These are phyloP conservation scores for Colletotrichum tamarilloi DNA, from an alignment of 2,329 filamentous ascomycete genomes.

Conservation along the genomic window DNA sequence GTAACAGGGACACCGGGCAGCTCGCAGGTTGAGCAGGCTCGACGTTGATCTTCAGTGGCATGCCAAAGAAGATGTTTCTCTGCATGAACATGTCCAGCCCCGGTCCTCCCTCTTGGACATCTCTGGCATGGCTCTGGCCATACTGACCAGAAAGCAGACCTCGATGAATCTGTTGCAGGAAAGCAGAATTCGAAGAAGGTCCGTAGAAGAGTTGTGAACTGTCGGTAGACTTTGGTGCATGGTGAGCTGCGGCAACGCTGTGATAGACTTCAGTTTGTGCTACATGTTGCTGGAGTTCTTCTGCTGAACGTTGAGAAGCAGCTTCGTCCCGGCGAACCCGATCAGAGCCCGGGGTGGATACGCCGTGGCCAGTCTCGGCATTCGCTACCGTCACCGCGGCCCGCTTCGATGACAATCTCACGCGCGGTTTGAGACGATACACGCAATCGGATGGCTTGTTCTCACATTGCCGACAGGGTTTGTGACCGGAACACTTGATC, in stretches of 20 bases:
- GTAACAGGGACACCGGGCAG: slow-evolving; percentile 30
- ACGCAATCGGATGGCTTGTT: slow-evolving; percentile 34
- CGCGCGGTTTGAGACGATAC: slow-evolving; percentile 36
- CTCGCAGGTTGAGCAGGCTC: slow-evolving; percentile 19
- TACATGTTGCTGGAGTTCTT: slow-evolving; percentile 44
- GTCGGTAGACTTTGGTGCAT: slow-evolving; percentile 37
- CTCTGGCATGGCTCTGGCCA: slow-evolving; percentile 27
- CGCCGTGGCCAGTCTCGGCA: slow-evolving; percentile 36
- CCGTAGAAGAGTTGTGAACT: slow-evolving; percentile 43
- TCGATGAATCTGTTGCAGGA: slow-evolving; percentile 44
- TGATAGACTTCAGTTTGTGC: slow-evolving; percentile 43
- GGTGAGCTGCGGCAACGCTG: slow-evolving; percentile 38
- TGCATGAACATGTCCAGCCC: slow-evolving; percentile 45
- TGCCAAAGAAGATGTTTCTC: slow-evolving; percentile 45
- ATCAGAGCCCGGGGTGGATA: neutral
- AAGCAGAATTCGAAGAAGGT: slow-evolving; percentile 44
- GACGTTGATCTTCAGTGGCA: slow-evolving; percentile 37
- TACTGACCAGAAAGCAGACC: slow-evolving; percentile 39
- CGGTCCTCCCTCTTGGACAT: slow-evolving; percentile 40
- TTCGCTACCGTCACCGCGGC: slow-evolving; percentile 51
- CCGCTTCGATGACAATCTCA: slow-evolving; percentile 41
- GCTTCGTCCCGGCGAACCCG: neutral
- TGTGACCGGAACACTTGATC: slow-evolving; percentile 36
- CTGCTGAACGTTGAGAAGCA: slow-evolving; percentile 9
- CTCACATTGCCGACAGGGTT: slow-evolving; percentile 36